Evolutionary conservation across 2,329 filamentous ascomycete genomes (phyloP), one percentile per base, ranked within the genome.

Genomic region (Ascochyta rabiei): DNA sequence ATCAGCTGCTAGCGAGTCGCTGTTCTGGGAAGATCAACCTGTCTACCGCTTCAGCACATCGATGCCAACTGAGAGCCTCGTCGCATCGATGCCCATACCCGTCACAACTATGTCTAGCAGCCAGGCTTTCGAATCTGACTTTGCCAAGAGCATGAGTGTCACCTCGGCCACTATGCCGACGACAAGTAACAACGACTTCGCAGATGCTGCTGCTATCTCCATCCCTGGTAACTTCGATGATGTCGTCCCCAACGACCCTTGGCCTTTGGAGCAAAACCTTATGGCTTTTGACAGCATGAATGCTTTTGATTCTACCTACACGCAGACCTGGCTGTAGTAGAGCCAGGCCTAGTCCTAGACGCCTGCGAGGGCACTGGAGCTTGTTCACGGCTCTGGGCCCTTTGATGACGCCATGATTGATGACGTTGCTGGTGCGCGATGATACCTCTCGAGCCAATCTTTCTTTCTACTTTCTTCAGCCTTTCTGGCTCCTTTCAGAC

Each of bases 1-100:
- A 23, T 70, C 73, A 24, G 57, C 68, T 46, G 64, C 67, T 16
- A 69, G 63, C 59, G 73, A 75, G 43, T 61, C 65, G 5, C 57
- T 73, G 28, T 74, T 74, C 57, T 75, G 73, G 72, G 72, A 75
- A 53, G 74, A 76, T 47, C 68, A 65, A 33, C 71, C 70, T 33
- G 68, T 70, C 35, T 72, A 72, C 56, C 72, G 68, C 15, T 59
- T 68, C 41, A 66, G 62, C 35, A 59, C 70, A 8, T 61, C 70
- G 13, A 57, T 51, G 23, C 57, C 68, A 16, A 64, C 48, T 40
- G 68, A 72, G 44, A 54, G 53, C 33, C 52, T 68, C 34, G 49
- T 62, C 21, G 60, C 62, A 13, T 60, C 71, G 18, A 63, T 71
- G 16, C 60, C 72, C 18, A 57, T 71, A 24, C 58, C 67, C 26